Evolutionary conservation across 2,329 filamentous ascomycete species (phyloP), one percentile per base, ranked within the genome.

Genomic region (Pseudogymnoascus sp.): DNA sequence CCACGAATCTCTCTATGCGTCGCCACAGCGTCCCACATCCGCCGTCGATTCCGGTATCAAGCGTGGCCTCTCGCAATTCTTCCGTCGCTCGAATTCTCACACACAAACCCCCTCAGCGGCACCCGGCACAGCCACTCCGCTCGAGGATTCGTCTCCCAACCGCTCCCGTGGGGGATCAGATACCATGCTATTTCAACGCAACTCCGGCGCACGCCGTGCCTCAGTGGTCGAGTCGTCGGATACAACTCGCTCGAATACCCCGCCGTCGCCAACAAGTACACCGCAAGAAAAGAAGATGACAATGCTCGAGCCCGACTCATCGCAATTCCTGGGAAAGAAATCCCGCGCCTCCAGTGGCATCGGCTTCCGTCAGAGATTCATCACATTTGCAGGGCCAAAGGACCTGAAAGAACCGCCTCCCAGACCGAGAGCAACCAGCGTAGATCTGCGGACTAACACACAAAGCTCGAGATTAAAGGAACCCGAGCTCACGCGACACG

Each of bases 221-320:
- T 80, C 79, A 2, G 74, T 79, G 72, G 73, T 77, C 66, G 75
- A 76, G 59, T 78, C 79, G 52, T 75, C 77, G 15, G 74, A 73
- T 40, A 78, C 77, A 10, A 79, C 76, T 18, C 78, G 77, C 59
- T 79, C 79, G 15, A 79, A 77, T 65, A 78, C 79, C 6, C 80
- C 81, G 4, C 79, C 80, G 1, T 82, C 80, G 18, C 81, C 80
- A 5, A 73, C 73, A 48, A 29, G 25, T 15, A 29, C 42, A 13
- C 78, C 52, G 9, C 15, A 10, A 13, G 52, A 58, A 13, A 37
- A 37, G 12, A 36, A 21, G 29, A 10, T 8, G 52, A 13, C 52
- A 13, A 58, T 58, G 52, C 52, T 58, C 52, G 52, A 58, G 52
- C 77, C 31, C 55, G 21, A 58, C 74, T 76, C 4, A 70, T 80